Evolutionary conservation across 2,329 filamentous ascomycete species (phyloP).

Genomic region (Zymoseptoria ardabiliae): DNA sequence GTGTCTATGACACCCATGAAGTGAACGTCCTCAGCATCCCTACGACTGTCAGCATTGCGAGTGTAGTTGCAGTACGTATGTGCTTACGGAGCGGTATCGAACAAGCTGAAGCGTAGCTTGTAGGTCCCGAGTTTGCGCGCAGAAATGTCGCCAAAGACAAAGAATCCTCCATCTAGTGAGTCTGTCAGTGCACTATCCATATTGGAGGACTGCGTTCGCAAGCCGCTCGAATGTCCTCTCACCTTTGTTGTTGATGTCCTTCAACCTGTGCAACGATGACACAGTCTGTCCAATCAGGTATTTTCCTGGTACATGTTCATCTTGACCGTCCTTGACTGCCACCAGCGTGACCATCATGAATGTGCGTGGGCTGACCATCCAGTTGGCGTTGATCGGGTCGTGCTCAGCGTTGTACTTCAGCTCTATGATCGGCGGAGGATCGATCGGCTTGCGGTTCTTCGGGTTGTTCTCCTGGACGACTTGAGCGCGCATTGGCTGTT

Average conservation of each 20-base stretch:
- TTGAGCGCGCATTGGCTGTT: conserved; percentile 17
- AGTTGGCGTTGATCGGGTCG: conserved; percentile 48
- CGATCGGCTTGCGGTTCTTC: conserved; percentile 64
- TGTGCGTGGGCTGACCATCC: conserved; percentile 57
- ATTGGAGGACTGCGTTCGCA: neutral
- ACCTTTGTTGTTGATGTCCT: conserved; percentile 45
- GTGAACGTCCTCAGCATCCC: conserved; percentile 36
- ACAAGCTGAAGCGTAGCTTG: conserved; percentile 68
- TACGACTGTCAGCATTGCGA: conserved; percentile 7
- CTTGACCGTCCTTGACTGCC: conserved; percentile 14
- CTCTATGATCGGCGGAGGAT: conserved; percentile 79
- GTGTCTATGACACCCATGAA: conserved; percentile 52
- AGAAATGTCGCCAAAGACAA: conserved; percentile 84
- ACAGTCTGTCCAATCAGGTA: conserved; percentile 57
- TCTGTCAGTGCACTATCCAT: neutral
- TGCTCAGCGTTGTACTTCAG: conserved; percentile 44
- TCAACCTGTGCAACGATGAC: conserved; percentile 74
- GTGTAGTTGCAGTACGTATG: neutral
- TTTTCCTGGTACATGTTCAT: conserved; percentile 15
- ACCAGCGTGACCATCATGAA: conserved; percentile 55
- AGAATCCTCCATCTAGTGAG: conserved; percentile 68
- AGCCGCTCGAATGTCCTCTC: neutral
- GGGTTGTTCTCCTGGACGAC: conserved; percentile 21
- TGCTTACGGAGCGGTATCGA: conserved; percentile 58
- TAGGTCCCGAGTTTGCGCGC: conserved; percentile 67